phyloP scores from a whole-genome alignment of 495 filamentous ascomycete species.

The Pyrenopolyporus hunteri region DNA sequence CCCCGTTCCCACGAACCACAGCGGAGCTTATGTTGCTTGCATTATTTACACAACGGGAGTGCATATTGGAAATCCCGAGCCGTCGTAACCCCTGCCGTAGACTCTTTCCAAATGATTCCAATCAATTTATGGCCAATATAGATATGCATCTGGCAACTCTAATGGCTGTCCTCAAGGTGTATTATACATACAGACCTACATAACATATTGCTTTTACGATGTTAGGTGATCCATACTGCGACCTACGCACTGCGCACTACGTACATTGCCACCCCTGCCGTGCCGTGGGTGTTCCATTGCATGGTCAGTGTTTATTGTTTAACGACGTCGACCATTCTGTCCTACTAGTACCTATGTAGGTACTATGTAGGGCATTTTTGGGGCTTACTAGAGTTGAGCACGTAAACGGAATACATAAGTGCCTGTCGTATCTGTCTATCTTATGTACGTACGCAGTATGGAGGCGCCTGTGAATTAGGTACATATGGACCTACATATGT shows the following conservation, averaged over 20 bases:
- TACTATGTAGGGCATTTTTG: too few species aligned
- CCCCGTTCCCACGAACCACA: slow-evolving; percentile 34
- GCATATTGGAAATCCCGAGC: slow-evolving; percentile 34
- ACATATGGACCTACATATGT: background rate
- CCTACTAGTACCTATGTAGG: too few species aligned
- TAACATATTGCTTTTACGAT: slow-evolving; percentile 24
- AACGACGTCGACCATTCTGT: slow-evolving; percentile 22
- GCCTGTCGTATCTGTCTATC: background rate
- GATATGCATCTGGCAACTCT: slow-evolving; percentile 14
- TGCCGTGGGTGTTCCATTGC: slow-evolving; percentile 32
- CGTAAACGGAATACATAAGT: background rate
- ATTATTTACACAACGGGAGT: slow-evolving; percentile 35
- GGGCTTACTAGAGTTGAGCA: slow-evolving; percentile 28
- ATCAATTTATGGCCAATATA: slow-evolving; percentile 23
- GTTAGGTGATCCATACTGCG: slow-evolving; percentile 32
- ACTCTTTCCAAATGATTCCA: slow-evolving; percentile 29
- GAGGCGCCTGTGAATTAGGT: too few species aligned
- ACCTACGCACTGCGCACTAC: slow-evolving; percentile 1
- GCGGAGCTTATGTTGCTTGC: slow-evolving; percentile 39
- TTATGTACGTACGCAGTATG: slow-evolving; percentile 2
- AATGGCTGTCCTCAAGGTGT: slow-evolving; percentile 26
- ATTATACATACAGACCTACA: slow-evolving; percentile 1
- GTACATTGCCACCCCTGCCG: slow-evolving; percentile 34
- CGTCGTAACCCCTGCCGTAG: slow-evolving; percentile 28
- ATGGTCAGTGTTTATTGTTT: slow-evolving; percentile 22